Percentiles rank a stretch among this genome's conserved stretches.
Conservation (phyloP, 2,329 filamentous ascomycete species). For the Penicillium sclerotiorum region DNA sequence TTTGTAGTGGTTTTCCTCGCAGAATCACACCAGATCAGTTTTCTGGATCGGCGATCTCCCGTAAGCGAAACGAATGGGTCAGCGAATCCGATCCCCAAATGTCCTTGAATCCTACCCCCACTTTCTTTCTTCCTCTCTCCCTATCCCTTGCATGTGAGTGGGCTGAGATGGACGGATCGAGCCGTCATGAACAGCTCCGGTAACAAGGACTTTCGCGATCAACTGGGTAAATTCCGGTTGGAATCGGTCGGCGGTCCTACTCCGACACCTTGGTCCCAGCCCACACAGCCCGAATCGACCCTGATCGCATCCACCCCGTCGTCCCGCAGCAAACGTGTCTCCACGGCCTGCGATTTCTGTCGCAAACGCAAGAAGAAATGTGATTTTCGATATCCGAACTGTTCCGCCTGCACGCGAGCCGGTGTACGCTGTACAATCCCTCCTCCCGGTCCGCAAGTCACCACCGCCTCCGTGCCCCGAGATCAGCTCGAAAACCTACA, state of each 20-base stretch:
- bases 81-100: background rate
- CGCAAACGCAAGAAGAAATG: conserved; percentile 47
- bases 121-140: background rate
- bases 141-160: conserved; percentile 1
- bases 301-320: conserved; percentile 13
- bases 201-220: conserved; percentile 37
- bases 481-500: conserved; percentile 44
- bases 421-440: conserved; percentile 45
- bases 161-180: conserved; percentile 35
- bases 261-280: conserved; percentile 16
- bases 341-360: conserved; percentile 45
- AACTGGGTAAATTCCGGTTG: conserved; percentile 38
- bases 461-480: conserved; percentile 40
- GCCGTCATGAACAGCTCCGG: conserved; percentile 30
- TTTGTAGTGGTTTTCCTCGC: too few species aligned
- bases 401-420: conserved; percentile 42
- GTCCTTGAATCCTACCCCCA: background rate
- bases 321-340: conserved; percentile 41
- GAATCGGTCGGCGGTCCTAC: conserved; percentile 21
- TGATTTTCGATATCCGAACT: conserved; percentile 46
- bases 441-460: conserved; percentile 41
- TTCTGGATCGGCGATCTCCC: conserved; percentile 3
- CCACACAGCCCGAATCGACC: conserved; percentile 8
- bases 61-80: conserved; percentile 4
- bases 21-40: conserved; percentile 10